Percentiles rank a stretch among this genome's conserved stretches.
These are phyloP conservation scores for Cladochytrium tenue DNA, from an alignment of 371 early-diverging fungal genomes.

Conservation along the genomic window DNA sequence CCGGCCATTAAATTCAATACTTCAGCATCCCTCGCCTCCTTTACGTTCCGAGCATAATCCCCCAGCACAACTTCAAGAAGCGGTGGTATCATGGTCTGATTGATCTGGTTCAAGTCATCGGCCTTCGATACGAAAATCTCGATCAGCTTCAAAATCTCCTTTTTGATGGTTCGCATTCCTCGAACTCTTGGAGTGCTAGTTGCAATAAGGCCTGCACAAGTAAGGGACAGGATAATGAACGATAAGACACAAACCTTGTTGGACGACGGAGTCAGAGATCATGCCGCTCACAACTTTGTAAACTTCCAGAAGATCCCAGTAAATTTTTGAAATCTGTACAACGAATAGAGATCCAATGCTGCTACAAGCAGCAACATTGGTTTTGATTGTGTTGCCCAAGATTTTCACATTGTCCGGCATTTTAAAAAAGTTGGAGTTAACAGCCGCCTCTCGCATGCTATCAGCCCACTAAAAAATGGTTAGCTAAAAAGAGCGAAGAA, in stretches of 20 bases:
- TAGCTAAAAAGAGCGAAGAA: constrained; percentile 1
- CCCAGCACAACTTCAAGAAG: constrained; percentile 87
- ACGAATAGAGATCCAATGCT: constrained; percentile 86
- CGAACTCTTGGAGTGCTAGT: constrained; percentile 90
- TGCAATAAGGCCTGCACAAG: constrained; percentile 66
- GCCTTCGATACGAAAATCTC: constrained; percentile 84
- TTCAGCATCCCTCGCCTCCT: constrained; percentile 89
- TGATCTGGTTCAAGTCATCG: constrained; percentile 74
- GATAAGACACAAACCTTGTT: constrained; percentile 57
- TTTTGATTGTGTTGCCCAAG: constrained; percentile 89
- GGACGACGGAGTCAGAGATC: constrained; percentile 77
- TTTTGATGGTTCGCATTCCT: constrained; percentile 90
- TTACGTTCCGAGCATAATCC: constrained; percentile 83
- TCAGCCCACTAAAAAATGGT: constrained; percentile 69
- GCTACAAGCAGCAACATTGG: constrained; percentile 87
- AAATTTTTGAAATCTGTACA: constrained; percentile 83
- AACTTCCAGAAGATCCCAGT: constrained; percentile 83
- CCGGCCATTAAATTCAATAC: constrained; percentile 88
- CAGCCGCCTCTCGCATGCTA: constrained; percentile 72
- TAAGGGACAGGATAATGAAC: constrained; percentile 13
- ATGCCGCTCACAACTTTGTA: constrained; percentile 84
- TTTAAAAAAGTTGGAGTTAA: constrained; percentile 73
- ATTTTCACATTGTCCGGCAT: constrained; percentile 81
- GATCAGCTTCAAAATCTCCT: constrained; percentile 86
- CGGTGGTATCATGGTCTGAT: constrained; percentile 81